Evolutionary conservation across 2,329 filamentous ascomycete genomes (phyloP).

Genomic region (Samsoniella hepiali): DNA sequence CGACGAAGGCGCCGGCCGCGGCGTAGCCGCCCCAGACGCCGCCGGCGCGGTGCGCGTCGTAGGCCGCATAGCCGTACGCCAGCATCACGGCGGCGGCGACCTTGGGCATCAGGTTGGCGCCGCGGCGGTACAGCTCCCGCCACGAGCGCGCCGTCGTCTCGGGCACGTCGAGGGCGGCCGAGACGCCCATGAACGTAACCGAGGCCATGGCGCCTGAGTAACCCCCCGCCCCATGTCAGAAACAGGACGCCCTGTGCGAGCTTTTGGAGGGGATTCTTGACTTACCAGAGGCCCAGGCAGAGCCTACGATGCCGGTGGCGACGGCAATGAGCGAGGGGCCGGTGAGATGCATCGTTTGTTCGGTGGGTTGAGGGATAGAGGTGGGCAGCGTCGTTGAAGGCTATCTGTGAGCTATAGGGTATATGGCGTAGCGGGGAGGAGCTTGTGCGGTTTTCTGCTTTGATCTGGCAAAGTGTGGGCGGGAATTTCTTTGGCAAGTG

Average conservation of each 20-base stretch:
- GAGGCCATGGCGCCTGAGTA: conserved; percentile 34
- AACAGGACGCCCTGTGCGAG: no score
- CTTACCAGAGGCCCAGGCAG: conserved; percentile 37
- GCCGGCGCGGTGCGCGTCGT: conserved; percentile 28
- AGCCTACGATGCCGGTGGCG: conserved; percentile 37
- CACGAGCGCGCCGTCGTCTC: conserved; percentile 34
- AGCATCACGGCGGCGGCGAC: conserved; percentile 32
- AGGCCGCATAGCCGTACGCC: conserved; percentile 37
- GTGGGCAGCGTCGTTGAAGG: background rate
- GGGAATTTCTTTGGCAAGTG: background rate
- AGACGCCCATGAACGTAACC: conserved; percentile 36
- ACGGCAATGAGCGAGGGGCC: conserved; percentile 33
- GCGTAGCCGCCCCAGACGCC: conserved; percentile 34
- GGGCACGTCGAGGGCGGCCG: conserved; percentile 30
- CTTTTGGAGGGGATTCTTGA: background rate
- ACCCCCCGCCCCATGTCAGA: no score
- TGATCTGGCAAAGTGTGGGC: background rate
- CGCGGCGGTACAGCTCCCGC: conserved; percentile 37
- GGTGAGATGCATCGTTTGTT: conserved; percentile 20
- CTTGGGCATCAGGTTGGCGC: conserved; percentile 37
- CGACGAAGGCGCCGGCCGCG: conserved; percentile 31
- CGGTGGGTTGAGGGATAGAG: background rate
- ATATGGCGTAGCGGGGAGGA: background rate
- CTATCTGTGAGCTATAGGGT: conserved; percentile 6
- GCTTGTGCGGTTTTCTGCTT: background rate